Conservation (phyloP, 164 flowering plant species). For the Houttuynia cordata region DNA sequence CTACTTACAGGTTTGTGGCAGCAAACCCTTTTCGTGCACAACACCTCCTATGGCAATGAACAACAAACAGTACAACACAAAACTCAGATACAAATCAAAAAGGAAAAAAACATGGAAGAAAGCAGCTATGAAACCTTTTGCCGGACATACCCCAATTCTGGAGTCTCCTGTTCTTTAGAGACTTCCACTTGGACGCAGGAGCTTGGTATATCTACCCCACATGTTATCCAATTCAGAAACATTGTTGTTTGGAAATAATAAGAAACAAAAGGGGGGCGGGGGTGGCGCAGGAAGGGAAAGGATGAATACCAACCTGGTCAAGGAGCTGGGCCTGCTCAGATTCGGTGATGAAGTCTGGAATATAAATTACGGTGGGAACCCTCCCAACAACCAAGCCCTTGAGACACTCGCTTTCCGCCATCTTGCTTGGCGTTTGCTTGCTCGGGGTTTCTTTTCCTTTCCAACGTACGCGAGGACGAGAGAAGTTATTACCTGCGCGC, state of each 20-base stretch:
- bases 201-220: slow-evolving; percentile 42
- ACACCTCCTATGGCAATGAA: slow-evolving; percentile 46
- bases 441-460: too few species aligned
- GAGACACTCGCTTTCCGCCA: slow-evolving; percentile 16
- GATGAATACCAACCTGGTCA: slow-evolving; percentile 37
- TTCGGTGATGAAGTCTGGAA: slow-evolving; percentile 57
- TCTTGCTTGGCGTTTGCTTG: too few species aligned
- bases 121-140: not conserved
- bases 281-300: too few species aligned
- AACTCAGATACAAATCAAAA: not conserved
- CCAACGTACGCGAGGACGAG: too few species aligned
- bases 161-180: slow-evolving; percentile 70
- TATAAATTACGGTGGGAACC: slow-evolving; percentile 51
- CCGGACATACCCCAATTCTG: slow-evolving; percentile 74
- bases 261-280: too few species aligned
- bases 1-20: slow-evolving; percentile 66
- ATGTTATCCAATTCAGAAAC: not conserved
- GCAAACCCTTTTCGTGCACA: slow-evolving; percentile 90
- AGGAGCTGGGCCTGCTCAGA: slow-evolving; percentile 41
- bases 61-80: not conserved
- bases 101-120: not conserved
- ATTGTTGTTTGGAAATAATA: too few species aligned
- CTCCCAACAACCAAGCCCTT: slow-evolving; percentile 31
- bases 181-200: slow-evolving; percentile 74
- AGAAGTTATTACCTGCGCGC: too few species aligned